Percentiles rank a stretch among this genome's conserved stretches.
Evolutionary conservation across 495 filamentous ascomycete species (phyloP).

Genomic region (Podospora pseudopauciseta): DNA sequence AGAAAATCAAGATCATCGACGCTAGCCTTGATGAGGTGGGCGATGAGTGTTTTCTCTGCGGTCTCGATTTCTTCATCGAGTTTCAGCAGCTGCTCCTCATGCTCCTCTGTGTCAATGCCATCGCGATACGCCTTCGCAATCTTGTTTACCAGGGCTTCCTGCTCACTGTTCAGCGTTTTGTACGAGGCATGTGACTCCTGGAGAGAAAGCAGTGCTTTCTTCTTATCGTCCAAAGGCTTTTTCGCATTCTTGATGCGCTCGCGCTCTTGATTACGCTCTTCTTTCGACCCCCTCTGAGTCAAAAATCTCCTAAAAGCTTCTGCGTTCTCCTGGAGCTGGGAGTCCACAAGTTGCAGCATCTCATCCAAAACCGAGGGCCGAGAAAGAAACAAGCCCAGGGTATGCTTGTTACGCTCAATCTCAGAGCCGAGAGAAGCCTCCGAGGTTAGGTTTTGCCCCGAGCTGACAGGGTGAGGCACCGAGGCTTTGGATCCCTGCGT

Average conservation of each 20-base stretch:
- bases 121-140: conserved; percentile 39
- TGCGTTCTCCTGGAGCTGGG: conserved; percentile 31
- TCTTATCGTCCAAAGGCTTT: conserved; percentile 30
- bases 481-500: background rate
- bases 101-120: conserved; percentile 36
- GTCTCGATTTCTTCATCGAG: conserved; percentile 31
- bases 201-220: conserved; percentile 33
- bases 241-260: conserved; percentile 36
- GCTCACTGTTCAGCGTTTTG: conserved; percentile 30
- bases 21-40: conserved; percentile 33
- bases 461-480: conserved; percentile 1
- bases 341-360: conserved; percentile 26
- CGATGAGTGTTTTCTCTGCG: conserved; percentile 28
- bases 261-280: conserved; percentile 35
- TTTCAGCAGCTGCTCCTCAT: conserved; percentile 37
- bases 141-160: conserved; percentile 34
- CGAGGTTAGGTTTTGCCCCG: conserved; percentile 9
- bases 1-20: conserved; percentile 38
- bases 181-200: conserved; percentile 28
- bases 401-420: conserved; percentile 28
- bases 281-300: conserved; percentile 27
- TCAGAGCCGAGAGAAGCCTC: conserved; percentile 19
- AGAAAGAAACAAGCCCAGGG: conserved; percentile 32
- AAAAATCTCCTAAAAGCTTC: conserved; percentile 35
- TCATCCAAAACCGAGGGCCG: conserved; percentile 32